Evolutionary conservation across 768 basidiomycete genomes (phyloP), one percentile per base, ranked within the genome.

Genomic region (Podaxis sp.): DNA sequence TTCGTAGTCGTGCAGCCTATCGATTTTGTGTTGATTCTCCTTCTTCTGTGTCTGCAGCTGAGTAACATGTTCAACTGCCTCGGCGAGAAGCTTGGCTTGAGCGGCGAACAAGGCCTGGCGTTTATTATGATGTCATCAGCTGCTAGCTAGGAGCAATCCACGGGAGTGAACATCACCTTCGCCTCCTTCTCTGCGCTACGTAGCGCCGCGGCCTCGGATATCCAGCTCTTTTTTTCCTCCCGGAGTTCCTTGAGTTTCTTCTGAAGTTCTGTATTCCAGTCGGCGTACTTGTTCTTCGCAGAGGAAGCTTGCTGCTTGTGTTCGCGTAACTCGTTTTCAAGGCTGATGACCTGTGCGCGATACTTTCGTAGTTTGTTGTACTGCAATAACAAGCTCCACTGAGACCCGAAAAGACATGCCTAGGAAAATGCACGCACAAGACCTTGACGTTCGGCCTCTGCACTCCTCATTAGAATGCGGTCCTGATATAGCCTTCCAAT

Each of bases 351-450:
- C 68, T 88, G 84, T 1, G 79, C 73, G 54, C 87, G 86, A 70
- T 91, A 90, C 63, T 89, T 89, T 57, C 88, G 87, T 56, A 93
- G 73, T 67, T 89, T 91, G 72, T 93, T 92, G 68, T 88, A 90
- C 91, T 93, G 68, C 32, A 25, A 32, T 28, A 48, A 25, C 27
- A 55, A 18, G 32, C 4, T 47, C 35, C 13, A 11, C 50, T 55
- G 42, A 61, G 1, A 42, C 14, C 32, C 40, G 21, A 35, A 54
- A 50, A 38, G 38, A 55, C 4, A 21, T 25, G 14, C 38, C 61
- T 40, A 62, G 55, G 51, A 48, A 53, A 35, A 3, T 5, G 13
- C 23, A 73, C 85, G 63, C 69, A 94, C 93, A 75, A 93, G 72
- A 16, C 86, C 86, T 71, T 94, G 93, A 38, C 91, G 78, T 70